These are phyloP conservation scores for Corrigiola litoralis DNA, from an alignment of 179 eudicot genomes.

Conservation along the genomic window DNA sequence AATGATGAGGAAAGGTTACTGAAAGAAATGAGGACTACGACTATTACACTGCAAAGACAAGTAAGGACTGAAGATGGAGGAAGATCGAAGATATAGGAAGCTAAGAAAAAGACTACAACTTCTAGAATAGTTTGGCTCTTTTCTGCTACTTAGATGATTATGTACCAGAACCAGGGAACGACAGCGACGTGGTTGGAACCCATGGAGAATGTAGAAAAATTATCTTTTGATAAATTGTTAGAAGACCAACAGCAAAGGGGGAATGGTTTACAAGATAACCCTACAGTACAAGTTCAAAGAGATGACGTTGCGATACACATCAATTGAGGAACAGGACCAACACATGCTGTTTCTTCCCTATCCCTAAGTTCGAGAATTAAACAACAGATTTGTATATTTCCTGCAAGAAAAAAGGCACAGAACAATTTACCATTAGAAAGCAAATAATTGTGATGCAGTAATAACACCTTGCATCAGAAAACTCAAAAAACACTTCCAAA, in stretches of 20 bases:
- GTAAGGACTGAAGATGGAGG: background rate
- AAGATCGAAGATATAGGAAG: background rate
- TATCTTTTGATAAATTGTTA: background rate
- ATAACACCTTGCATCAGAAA: too few relatives aligned
- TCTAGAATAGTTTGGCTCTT: constrained; percentile 1
- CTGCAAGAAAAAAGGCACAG: constrained; percentile 20
- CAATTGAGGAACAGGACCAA: constrained; percentile 55
- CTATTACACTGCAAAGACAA: background rate
- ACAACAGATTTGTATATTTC: constrained; percentile 8
- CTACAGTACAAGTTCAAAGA: constrained; percentile 71
- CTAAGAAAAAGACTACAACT: constrained; percentile 1
- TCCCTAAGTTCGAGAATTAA: constrained; percentile 9
- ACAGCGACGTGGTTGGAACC: constrained; percentile 43
- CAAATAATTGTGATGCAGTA: background rate
- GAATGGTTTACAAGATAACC: constrained; percentile 54
- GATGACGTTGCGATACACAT: constrained; percentile 51
- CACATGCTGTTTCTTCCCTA: constrained; percentile 43
- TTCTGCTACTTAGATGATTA: constrained; percentile 32
- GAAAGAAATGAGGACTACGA: background rate
- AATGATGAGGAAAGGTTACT: constrained; percentile 1
- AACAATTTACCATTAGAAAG: constrained; percentile 1
- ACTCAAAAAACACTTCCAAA: too few relatives aligned
- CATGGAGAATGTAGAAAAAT: constrained; percentile 28
- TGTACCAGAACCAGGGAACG: constrained; percentile 41
- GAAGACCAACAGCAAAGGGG: background rate